Evolutionary conservation across 2,329 filamentous ascomycete genomes (phyloP).

Genomic region (Penicillium sp.): DNA sequence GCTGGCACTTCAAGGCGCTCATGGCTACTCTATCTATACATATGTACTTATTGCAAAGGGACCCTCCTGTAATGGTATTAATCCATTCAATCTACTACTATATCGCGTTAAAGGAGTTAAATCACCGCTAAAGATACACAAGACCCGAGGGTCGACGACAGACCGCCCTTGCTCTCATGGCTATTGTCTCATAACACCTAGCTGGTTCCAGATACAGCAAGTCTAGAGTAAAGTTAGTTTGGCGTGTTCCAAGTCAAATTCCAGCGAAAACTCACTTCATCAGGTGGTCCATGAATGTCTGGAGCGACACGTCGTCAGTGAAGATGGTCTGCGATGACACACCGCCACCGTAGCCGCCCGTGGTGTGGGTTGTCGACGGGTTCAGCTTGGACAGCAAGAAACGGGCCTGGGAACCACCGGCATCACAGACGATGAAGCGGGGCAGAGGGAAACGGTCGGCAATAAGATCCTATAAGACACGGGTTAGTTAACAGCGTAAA

Average conservation of each 20-base stretch:
- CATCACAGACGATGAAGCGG: constrained; percentile 95
- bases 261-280: constrained; percentile 68
- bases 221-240: constrained; percentile 32
- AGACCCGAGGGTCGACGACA: constrained; percentile 26
- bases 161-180: constrained; percentile 28
- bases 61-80: constrained; percentile 16
- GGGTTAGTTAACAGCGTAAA: constrained; percentile 5
- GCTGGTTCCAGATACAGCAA: constrained; percentile 45
- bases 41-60: background rate
- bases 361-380: constrained; percentile 92
- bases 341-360: constrained; percentile 80
- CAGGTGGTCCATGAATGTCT: constrained; percentile 98
- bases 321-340: constrained; percentile 95
- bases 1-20: background rate
- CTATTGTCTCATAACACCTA: constrained; percentile 31
- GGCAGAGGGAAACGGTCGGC: constrained; percentile 96
- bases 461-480: constrained; percentile 69
- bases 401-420: constrained; percentile 93
- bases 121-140: constrained; percentile 39
- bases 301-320: constrained; percentile 93
- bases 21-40: background rate
- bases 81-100: constrained; percentile 28
- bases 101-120: constrained; percentile 23
- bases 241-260: background rate
- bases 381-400: constrained; percentile 96